Conservation (phyloP, 257 asterid genomes). For the Leptodermis oblonga region DNA sequence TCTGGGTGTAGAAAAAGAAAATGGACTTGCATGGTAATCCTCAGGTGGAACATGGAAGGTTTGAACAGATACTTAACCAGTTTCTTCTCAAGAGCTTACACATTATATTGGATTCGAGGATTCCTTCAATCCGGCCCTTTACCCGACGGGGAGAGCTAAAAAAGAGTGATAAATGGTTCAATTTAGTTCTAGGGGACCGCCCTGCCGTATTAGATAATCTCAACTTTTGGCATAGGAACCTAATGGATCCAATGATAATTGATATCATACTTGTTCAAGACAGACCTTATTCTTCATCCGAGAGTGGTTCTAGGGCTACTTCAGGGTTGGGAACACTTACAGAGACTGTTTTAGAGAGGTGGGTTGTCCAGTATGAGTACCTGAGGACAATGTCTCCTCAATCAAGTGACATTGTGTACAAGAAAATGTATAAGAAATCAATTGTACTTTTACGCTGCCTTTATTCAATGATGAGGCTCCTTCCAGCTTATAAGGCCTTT, state of each 20-base stretch:
- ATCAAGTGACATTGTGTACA: constrained; percentile 56
- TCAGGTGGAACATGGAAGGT: constrained; percentile 71
- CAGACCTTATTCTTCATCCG: constrained; percentile 31
- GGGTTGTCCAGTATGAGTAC: constrained; percentile 80
- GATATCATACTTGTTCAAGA: constrained; percentile 83
- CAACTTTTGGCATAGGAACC: constrained; percentile 83
- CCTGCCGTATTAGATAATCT: constrained; percentile 83
- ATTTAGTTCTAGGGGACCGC: constrained; percentile 77
- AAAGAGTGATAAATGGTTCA: constrained; percentile 91
- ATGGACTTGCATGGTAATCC: constrained; percentile 79
- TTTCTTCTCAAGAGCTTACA: constrained; percentile 83
- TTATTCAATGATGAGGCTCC: constrained; percentile 78
- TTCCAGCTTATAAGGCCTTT: constrained; percentile 87
- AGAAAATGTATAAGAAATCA: constrained; percentile 76
- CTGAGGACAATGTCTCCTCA: constrained; percentile 54
- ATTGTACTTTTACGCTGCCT: constrained; percentile 72
- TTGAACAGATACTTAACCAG: constrained; percentile 89
- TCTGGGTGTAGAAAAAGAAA: constrained; percentile 5
- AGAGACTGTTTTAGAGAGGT: constrained; percentile 86
- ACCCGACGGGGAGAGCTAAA: constrained; percentile 55
- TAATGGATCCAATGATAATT: constrained; percentile 89
- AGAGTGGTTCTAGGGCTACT: constrained; percentile 24
- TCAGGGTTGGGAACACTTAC: constrained; percentile 36
- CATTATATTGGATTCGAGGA: constrained; percentile 84
- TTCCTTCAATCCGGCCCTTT: constrained; percentile 60